Conservation (phyloP, 495 filamentous ascomycete species). For the Bacidia gigantensis region DNA sequence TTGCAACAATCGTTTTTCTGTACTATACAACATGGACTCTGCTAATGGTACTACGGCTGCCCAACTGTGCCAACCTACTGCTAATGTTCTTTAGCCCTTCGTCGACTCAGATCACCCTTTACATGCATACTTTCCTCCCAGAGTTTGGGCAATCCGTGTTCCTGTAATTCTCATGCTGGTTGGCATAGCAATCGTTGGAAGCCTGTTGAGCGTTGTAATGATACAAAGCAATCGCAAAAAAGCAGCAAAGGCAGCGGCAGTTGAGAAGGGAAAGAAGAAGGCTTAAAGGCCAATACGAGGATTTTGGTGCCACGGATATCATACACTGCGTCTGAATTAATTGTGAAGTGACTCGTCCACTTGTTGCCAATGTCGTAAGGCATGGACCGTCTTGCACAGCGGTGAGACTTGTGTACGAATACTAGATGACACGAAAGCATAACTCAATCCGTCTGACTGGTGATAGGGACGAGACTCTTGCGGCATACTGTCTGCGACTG, state of each 20-base stretch:
- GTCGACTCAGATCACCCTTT: conserved; percentile 89
- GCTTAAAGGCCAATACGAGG: too few relatives aligned
- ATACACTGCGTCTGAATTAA: background rate
- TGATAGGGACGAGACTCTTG: too few relatives aligned
- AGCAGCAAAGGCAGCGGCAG: conserved; percentile 76
- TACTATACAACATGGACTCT: conserved; percentile 99
- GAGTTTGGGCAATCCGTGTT: conserved; percentile 97
- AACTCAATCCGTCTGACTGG: too few relatives aligned
- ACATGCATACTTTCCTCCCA: conserved; percentile 88
- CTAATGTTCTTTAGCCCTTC: conserved; percentile 56
- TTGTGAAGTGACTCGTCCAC: background rate
- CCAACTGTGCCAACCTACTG: background rate
- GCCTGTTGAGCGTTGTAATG: conserved; percentile 94
- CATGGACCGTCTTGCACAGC: background rate
- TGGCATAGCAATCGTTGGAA: conserved; percentile 86
- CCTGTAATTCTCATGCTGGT: conserved; percentile 91
- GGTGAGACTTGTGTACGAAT: too few relatives aligned
- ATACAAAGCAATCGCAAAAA: conserved; percentile 97
- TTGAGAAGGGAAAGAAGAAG: conserved; percentile 56
- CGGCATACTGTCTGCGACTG: too few relatives aligned
- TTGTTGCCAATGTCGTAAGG: too few relatives aligned
- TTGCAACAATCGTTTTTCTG: conserved; percentile 86
- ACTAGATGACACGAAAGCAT: too few relatives aligned
- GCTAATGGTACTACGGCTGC: conserved; percentile 57
- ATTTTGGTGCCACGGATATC: background rate